Evolutionary conservation across 768 basidiomycete species (phyloP), one percentile per base, ranked within the genome.

Genomic region (Lactarius tabidus): DNA sequence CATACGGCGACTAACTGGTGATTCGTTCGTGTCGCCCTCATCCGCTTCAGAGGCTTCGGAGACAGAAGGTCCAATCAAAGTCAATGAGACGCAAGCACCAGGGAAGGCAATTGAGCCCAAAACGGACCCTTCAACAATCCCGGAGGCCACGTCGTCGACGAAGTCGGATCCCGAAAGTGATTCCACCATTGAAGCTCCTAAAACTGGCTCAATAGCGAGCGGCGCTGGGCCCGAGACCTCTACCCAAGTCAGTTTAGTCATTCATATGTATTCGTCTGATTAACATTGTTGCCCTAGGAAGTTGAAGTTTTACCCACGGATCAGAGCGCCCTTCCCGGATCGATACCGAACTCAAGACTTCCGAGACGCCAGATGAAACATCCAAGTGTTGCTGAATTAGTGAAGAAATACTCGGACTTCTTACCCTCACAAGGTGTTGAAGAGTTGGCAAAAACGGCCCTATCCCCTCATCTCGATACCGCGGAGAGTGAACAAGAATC

Each of bases 361-460:
- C 90, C 90, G 31, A 81, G 89, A 26, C 82, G 87, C 17, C 71
- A 80, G 9, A 73, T 75, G 1, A 79, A 82, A 57, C 84, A 84
- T 18, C 81, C 87, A 4, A 87, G 80, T 65, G 93, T 97, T 0
- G 91, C 94, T 18, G 93, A 96, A 67, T 78, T 95, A 26, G 90
- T 95, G 18, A 89, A 84, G 67, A 88, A 85, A 61, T 93, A 92
- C 73, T 88, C 90, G 72, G 87, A 90, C 66, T 88, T 84, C 67
- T 77, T 92, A 10, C 90, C 90, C 57, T 79, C 88, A 18, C 85
- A 85, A 63, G 87, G 88, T 4, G 82, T 91, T 6, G 85, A 87
- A 67, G 88, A 90, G 59, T 79, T 91, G 26, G 81, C 86, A 2
- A 87, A 82, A 74, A 88, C 88, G 8, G 90, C 90, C 12, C 76